Evolutionary conservation across 1,139 yeast genomes (phyloP).

Genomic region (Nakaseomyces delphensis): DNA sequence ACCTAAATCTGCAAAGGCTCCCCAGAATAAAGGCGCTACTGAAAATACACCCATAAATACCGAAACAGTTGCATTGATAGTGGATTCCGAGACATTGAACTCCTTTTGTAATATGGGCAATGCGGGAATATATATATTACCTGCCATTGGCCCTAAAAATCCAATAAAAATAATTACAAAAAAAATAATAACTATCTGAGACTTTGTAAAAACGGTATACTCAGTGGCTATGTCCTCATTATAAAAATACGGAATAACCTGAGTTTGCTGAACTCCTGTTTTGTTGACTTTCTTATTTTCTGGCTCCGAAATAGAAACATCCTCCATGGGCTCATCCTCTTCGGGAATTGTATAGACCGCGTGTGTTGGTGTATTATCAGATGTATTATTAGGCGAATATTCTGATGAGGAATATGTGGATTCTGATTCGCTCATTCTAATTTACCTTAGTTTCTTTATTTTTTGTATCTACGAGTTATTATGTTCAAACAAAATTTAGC

Average conservation of each 20-base stretch:
- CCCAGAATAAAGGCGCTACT: constrained; percentile 49
- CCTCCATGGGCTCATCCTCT: neutral
- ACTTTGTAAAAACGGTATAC: constrained; percentile 24
- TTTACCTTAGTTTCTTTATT: neutral
- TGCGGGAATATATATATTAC: constrained; percentile 52
- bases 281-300: neutral
- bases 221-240: constrained; percentile 2
- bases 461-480: neutral
- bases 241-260: neutral
- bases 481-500: too few species aligned
- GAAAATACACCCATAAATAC: constrained; percentile 52
- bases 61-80: constrained; percentile 52
- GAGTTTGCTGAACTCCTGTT: neutral
- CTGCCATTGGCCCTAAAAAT: constrained; percentile 51
- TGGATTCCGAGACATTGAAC: constrained; percentile 37
- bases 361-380: neutral
- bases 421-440: neutral
- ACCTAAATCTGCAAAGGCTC: constrained; percentile 47
- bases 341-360: neutral
- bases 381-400: neutral
- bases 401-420: neutral
- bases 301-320: neutral
- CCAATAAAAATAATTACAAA: constrained; percentile 33
- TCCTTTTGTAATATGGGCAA: constrained; percentile 40
- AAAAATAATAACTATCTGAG: constrained; percentile 20